Evolutionary conservation across 805 yeast genomes (phyloP).

Genomic region (Suhomyces vadensis): DNA sequence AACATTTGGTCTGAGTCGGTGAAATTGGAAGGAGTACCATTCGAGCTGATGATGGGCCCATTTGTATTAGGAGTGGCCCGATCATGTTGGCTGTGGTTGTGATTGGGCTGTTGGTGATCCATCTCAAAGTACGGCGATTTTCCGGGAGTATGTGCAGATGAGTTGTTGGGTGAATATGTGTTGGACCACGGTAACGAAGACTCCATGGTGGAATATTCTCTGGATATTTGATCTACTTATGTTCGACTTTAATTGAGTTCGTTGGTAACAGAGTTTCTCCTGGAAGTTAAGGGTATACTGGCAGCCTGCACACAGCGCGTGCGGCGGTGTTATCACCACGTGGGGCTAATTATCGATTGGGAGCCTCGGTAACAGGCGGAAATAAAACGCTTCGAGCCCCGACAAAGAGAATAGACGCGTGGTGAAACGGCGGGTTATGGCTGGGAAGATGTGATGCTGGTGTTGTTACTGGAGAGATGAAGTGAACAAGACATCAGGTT

Average conservation of each 20-base stretch:
- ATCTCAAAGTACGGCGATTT: slow-evolving; percentile 12
- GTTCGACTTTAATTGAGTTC: too few species aligned
- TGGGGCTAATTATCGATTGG: slow-evolving; percentile 3
- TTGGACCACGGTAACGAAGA: slow-evolving; percentile 8
- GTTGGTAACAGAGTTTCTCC: neutral
- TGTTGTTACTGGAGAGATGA: too few species aligned
- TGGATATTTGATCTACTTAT: too few species aligned
- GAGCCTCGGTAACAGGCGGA: too few species aligned
- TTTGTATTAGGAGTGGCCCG: slow-evolving; percentile 1
- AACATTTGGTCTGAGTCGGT: slow-evolving; percentile 27
- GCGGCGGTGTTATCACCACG: slow-evolving; percentile 9
- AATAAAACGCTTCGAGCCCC: too few species aligned
- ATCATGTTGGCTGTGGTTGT: slow-evolving; percentile 3
- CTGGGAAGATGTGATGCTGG: too few species aligned
- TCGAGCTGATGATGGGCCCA: neutral
- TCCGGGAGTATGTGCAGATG: slow-evolving; percentile 11
- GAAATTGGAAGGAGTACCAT: slow-evolving; percentile 15
- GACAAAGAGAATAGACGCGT: too few species aligned
- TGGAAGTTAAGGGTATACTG: neutral
- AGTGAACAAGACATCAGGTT: too few species aligned
- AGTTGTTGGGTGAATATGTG: slow-evolving; percentile 8
- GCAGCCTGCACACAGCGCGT: slow-evolving; percentile 4
- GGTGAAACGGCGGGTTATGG: too few species aligned
- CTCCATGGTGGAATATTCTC: slow-evolving; percentile 8
- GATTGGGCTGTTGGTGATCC: slow-evolving; percentile 1